Evolutionary conservation across 2,329 filamentous ascomycete genomes (phyloP), one percentile per base, ranked within the genome.

Genomic region (Claviceps sp.): DNA sequence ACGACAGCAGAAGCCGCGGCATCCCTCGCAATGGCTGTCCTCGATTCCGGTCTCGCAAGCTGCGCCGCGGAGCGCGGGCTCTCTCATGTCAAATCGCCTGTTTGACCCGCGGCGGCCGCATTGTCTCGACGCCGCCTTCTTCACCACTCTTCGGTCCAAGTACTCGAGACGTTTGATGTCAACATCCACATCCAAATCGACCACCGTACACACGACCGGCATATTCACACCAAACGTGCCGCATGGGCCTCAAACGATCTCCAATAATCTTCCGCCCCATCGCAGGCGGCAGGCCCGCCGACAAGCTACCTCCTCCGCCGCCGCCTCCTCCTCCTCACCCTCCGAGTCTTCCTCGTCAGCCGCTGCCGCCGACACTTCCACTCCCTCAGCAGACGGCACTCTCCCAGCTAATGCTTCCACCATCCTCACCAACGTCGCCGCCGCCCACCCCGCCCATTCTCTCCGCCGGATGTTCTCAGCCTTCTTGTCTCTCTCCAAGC

Each of bases 401-500:
- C 65, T 76, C 2, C 71, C 75, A 14, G 69, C 70, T 11, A 69
- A 73, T 64, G 74, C 77, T 17, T 83, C 81, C 4, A 76, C 79
- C 4, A 66, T 75, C 16, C 73, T 84, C 22, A 73, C 79, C 41
- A 70, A 70, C 48, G 69, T 68, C 47, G 80, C 74, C 52, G 75
- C 72, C 47, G 68, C 68, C 48, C 74, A 73, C 51, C 77, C 72
- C 8, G 64, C 68, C 7, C 64, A 71, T 57, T 81, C 80, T 16
- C 53, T 78, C 50, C 77, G 78, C 24, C 87, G 89, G 53, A 77
- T 81, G 52, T 64, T 93, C 57, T 87, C 89, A 22, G 83, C 88
- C 34, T 89, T 89, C 61, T 83, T 98, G 56, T 87, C 93, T 26
- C 82, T 98, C 58, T 86, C 90, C n/a, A 98, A 98, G 66, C 93